Base-by-base conservation (phyloP, 176 grass and related monocot genomes). In the Carex cristatella region DNA sequence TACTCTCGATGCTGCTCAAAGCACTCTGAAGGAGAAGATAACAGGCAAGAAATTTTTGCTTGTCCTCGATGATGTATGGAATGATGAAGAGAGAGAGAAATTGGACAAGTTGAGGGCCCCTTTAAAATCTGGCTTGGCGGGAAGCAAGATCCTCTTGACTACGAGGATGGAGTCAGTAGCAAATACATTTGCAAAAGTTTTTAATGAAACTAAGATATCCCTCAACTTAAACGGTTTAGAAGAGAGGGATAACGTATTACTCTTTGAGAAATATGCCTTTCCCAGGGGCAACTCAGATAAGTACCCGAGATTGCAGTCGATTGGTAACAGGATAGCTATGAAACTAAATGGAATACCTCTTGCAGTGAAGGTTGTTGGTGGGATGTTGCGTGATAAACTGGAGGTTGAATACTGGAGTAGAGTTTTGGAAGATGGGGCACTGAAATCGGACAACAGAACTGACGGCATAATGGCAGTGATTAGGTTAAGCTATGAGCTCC, bases 11-110 rank as follows among this genome's bases (percentile, higher is more conserved):
- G 31, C 18, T 18, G n/a, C 74, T 84, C 82, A 88, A 38, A 79
- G 37, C 27, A 84, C 6, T 57, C 61, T 88, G 1, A 64, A 40
- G 18, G 0, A 78, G 15, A 79, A 7, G 2, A 48, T 88, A 77
- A 63, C n/a, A 23, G 16, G 1, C 5, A 2, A 80, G 59, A 88
- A 75, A 51, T 85, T 80, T 88, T 71, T 88, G 13, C 58, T 88
- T 64, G 87, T 88, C 1, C 53, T 88, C 7, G 87, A 88, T 72
- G 82, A 84, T 84, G 87, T 84, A 30, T 88, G 82, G 82, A 84
- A 88, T 61, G 62, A 88, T 3, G 3, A 7, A 1, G 81, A 71
- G 44, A 49, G 30, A 16, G n/a, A 35, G 6, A 48, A 8, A 65
- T 88, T 69, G 69, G 2, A 32, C 19, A 55, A 60, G 1, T 0